Base-by-base conservation (phyloP, 1,284 basidiomycete species). In the Laetiporus sulphureus region DNA sequence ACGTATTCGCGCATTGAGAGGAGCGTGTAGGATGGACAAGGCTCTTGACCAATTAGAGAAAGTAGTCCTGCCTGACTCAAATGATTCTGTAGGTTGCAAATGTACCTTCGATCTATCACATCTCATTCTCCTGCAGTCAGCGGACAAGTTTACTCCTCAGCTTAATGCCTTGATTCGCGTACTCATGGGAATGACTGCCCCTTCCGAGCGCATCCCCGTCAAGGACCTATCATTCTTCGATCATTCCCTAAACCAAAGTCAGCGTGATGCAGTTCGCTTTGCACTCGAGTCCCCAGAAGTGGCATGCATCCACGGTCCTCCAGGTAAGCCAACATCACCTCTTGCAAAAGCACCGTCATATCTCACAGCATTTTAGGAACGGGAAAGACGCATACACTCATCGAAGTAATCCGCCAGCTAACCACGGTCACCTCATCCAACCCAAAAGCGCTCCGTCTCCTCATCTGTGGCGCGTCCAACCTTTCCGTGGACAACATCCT, bases 231-330 rank as follows among this genome's bases (percentile, higher is more conserved):
- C 67, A 2, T 93, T 87, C 62, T 87, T 90, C 52, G 87, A 96
- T 51, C 59, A 71, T 0, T 73, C 68, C 0, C 68, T 98, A 32
- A 98, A 99, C 58, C 63, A 72, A 0, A 90, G 88, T 46, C 95
- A 99, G 59, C 82, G 83, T 57, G 71, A 77, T 15, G 92, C 93
- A 0, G 79, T 94, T 31, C 71, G 63, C 38, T 89, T 91, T 52
- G 81, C 82, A 3, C 60, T 94, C 2, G 72, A 74, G 45, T 75
- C 83, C 0, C 69, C 77, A 1, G 84, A 93, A 56, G 73, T 97
- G 0, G 88, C 89, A 0, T 90, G 93, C 50, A 93, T 99, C n/a
- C 94, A 97, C 57, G 94, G 95, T 0, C 95, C 95, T 4, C 94
- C 95, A 45, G 94, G 91, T 88, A 60, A 45, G 61, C 32, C 36